Base-by-base conservation (phyloP, 2,329 filamentous ascomycete species). In the Trichoderma citrinoviride region DNA sequence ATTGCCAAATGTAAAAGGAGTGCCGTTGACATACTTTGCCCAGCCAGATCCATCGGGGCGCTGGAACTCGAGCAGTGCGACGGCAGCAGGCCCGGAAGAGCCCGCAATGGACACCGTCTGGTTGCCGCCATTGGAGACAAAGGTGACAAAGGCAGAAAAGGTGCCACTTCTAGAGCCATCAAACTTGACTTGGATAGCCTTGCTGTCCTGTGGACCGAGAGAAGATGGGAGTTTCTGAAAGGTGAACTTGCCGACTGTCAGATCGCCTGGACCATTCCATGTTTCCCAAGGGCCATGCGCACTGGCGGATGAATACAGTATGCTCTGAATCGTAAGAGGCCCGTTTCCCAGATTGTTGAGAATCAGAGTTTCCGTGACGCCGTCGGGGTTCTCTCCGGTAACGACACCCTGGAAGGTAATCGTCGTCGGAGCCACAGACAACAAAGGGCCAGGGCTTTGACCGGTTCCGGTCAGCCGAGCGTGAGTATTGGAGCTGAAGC, bases 21-120 rank as follows among this genome's bases (percentile, higher is more conserved):
- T 74, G 3, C 72, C 76, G 3, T 75, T 65, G 5, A 76, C 69
- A 61, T 83, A 86, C 2, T 75, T 68, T 3, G 83, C 76, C 85
- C 85, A 87, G 0, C 77, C 77, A 2, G 70, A 73, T 2, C 80
- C 83, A 69, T 86, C 82, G 0, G 76, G 70, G 0, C 77, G 82
- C 70, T 87, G 81, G 71, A 87, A 87, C 69, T 87, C 81, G 4
- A 87, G 72, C 1, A 84, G 70, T 0, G 82, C 83, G 0, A 74
- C 74, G 0, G 85, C 81, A 0, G 80, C 73, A 1, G 79, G 79
- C 0, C 83, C 84, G 7, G 83, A 79, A 1, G 80, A 78, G 15
- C 78, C 85, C 0, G 82, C 74, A 15, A 86, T 75, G 29, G 79
- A 78, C 12, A 87, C 74, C 0, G 80, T 76, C 15, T 77, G 76